phyloP scores from a whole-genome alignment of 2,329 filamentous ascomycete species.

The Lachnellula suecica region DNA sequence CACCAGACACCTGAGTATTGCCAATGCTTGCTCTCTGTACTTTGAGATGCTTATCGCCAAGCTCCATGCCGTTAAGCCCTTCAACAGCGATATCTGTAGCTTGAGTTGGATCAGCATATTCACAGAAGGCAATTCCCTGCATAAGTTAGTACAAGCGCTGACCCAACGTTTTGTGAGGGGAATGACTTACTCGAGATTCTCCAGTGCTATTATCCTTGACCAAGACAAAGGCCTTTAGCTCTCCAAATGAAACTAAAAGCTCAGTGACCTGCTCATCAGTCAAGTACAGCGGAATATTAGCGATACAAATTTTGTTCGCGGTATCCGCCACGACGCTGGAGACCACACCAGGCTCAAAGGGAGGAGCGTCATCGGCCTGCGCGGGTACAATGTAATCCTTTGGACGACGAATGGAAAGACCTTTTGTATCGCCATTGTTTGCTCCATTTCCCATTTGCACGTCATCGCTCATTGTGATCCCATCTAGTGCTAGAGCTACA shows the following conservation, averaged over 20 bases:
- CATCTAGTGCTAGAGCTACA: conserved; percentile 85
- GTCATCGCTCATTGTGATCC: conserved; percentile 80
- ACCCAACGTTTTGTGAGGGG: background rate
- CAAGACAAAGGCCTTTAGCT: conserved; percentile 86
- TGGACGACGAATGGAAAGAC: conserved; percentile 78
- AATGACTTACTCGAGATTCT: conserved; percentile 75
- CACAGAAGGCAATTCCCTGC: conserved; percentile 93
- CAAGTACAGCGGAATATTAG: conserved; percentile 85
- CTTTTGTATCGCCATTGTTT: conserved; percentile 46
- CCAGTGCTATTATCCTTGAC: conserved; percentile 85
- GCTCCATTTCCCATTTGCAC: conserved; percentile 56
- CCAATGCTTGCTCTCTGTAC: conserved; percentile 89
- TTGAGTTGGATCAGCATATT: conserved; percentile 72
- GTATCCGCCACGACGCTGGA: conserved; percentile 85
- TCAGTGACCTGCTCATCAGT: conserved; percentile 90
- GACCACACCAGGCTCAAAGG: conserved; percentile 74
- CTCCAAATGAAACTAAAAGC: conserved; percentile 85
- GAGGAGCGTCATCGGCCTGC: conserved; percentile 67
- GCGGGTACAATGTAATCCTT: conserved; percentile 97
- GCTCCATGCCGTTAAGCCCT: conserved; percentile 87
- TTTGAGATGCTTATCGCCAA: conserved; percentile 83
- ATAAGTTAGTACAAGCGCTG: conserved; percentile 29
- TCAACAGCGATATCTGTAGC: conserved; percentile 85
- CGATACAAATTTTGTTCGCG: conserved; percentile 90
- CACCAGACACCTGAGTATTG: conserved; percentile 84